Evolutionary conservation across 805 yeast species (phyloP).

Genomic region (Priceomyces haplophilus): DNA sequence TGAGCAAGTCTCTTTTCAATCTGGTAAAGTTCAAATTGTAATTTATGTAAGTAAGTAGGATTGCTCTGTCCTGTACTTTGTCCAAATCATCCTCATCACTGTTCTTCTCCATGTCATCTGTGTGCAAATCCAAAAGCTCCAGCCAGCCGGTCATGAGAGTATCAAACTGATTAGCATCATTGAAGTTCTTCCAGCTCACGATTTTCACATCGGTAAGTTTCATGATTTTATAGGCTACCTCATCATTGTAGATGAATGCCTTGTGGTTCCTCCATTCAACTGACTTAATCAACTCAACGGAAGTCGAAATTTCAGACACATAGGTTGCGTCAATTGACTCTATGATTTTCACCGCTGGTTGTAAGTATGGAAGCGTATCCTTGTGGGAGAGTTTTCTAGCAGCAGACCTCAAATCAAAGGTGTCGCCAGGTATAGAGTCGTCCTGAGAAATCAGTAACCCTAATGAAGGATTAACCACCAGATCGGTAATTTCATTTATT

Average conservation of each 20-base stretch:
- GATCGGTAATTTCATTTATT: conserved; percentile 54
- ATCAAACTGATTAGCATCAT: conserved; percentile 52
- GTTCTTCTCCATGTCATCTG: conserved; percentile 49
- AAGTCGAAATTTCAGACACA: conserved; percentile 29
- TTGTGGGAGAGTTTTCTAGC: conserved; percentile 44
- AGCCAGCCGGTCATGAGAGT: conserved; percentile 61
- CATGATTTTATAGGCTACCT: conserved; percentile 60
- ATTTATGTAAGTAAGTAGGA: conserved; percentile 70
- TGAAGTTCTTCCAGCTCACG: conserved; percentile 18
- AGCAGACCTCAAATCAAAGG: conserved; percentile 49
- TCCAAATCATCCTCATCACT: conserved; percentile 51
- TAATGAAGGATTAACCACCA: conserved; percentile 64
- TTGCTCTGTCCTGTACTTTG: conserved; percentile 66
- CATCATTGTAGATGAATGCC: conserved; percentile 67
- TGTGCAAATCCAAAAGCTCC: conserved; percentile 61
- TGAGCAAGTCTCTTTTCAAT: conserved; percentile 64
- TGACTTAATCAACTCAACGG: conserved; percentile 26
- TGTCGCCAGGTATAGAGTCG: conserved; percentile 17
- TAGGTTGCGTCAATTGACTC: conserved; percentile 33
- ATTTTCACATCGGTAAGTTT: conserved; percentile 28
- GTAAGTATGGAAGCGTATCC: conserved; percentile 29
- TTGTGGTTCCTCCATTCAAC: conserved; percentile 51
- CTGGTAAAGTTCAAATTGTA: conserved; percentile 65
- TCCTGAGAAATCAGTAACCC: conserved; percentile 50
- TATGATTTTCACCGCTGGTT: conserved; percentile 41